Evolutionary conservation across 2,329 filamentous ascomycete species (phyloP), one percentile per base, ranked within the genome.

Genomic region (Stagonosporopsis cucurbitacearum): DNA sequence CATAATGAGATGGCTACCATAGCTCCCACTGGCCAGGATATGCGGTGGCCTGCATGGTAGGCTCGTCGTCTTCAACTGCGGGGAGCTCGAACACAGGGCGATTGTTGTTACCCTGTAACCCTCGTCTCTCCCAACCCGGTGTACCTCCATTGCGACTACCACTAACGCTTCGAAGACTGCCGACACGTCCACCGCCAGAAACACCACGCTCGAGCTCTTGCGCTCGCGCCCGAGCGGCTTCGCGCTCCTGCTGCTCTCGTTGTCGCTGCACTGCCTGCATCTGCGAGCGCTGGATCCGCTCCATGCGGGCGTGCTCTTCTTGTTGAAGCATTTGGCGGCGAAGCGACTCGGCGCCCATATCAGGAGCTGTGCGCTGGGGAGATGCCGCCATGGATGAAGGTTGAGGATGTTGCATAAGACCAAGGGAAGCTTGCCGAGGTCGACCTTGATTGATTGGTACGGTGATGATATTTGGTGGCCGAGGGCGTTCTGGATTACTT

Each of bases 41-140:
- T 68, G 83, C 86, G 12, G 86, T 87, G 6, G 86, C 87, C 43
- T 79, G 82, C 88, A 90, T 90, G 55, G 81, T 77, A 12, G 83
- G 81, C 67, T 77, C 70, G 13, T 80, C 78, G n/a, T 80, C 77
- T 28, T 79, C 76, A 36, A 77, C 73, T 15, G 71, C 72, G 20
- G 70, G 65, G 41, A 74, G 40, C 50, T 73, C 72, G 47, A 74
- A 75, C 1, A 74, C 68, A 4, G 62, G 65, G 22, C 67, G 58
- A 7, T 46, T 47, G 3, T 50, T 55, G 33, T 65, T 68, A 7
- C 69, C 67, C 12, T 60, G 62, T 23, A 58, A 48, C 15, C 49
- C 48, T 25, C 63, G 53, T 47, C 67, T 57, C 57, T 71, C 71
- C 68, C 70, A 71, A 2, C 66, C 69, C 44, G 66, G 54, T 15